Evolutionary conservation across 306 rosid genomes (phyloP).

Genomic region (Cucurbita ficifolia): DNA sequence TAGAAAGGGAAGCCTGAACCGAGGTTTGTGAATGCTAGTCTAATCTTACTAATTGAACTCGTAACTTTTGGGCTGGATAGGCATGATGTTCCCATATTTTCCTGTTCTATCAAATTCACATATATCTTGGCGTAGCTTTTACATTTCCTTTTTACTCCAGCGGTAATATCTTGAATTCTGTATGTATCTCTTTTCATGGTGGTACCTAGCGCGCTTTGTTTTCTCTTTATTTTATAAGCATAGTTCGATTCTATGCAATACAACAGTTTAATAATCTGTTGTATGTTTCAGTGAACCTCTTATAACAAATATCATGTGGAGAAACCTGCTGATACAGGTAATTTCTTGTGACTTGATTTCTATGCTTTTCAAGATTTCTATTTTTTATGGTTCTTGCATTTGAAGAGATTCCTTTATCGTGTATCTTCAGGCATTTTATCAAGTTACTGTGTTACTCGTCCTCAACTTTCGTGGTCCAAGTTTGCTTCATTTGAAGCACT

Average conservation of each 20-base stretch:
- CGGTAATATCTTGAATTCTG: not conserved
- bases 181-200: not conserved
- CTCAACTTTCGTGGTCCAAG: slow-evolving; percentile 53
- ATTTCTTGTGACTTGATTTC: slow-evolving; percentile 5
- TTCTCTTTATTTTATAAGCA: no score
- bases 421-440: slow-evolving; percentile 58
- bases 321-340: slow-evolving; percentile 87
- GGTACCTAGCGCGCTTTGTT: no score
- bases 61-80: not conserved
- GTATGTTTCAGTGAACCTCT: slow-evolving; percentile 67
- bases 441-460: slow-evolving; percentile 58
- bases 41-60: not conserved
- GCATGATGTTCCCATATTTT: not conserved
- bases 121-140: not conserved
- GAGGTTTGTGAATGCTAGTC: not conserved
- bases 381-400: not conserved
- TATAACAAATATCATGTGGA: slow-evolving; percentile 86
- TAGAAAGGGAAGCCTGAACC: not conserved
- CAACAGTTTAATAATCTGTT: not conserved
- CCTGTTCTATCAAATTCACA: not conserved
- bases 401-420: not conserved
- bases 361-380: not conserved
- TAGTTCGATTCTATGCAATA: not conserved
- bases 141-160: not conserved
- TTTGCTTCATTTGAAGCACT: slow-evolving; percentile 27